phyloP scores from a whole-genome alignment of 2,329 filamentous ascomycete species.

The Arthrocladium fulminans region DNA sequence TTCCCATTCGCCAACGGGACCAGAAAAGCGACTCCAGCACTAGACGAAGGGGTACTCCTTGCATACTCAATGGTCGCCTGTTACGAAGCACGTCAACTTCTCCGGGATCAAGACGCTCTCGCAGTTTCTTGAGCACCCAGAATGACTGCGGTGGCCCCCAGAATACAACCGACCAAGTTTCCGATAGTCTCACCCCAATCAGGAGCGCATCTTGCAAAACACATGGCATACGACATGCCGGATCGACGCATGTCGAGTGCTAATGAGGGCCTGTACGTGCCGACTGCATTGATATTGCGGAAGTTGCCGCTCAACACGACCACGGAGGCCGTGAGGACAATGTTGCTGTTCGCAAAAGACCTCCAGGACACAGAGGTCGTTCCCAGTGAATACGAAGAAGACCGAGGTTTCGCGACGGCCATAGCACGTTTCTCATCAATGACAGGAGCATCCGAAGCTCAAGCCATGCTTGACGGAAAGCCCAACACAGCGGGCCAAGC shows the following conservation, averaged over 20 bases:
- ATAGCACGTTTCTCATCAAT: slow-evolving; percentile 51
- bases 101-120: not conserved
- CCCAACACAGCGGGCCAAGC: slow-evolving; percentile 53
- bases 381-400: slow-evolving; percentile 45
- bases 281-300: slow-evolving; percentile 46
- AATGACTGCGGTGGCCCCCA: slow-evolving; percentile 5
- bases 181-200: not conserved
- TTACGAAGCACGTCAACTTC: not conserved
- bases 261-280: slow-evolving; percentile 16
- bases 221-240: slow-evolving; percentile 3
- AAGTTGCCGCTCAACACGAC: slow-evolving; percentile 52
- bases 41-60: not conserved
- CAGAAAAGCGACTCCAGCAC: no score
- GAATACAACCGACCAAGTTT: not conserved
- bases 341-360: slow-evolving; percentile 58
- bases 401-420: slow-evolving; percentile 48
- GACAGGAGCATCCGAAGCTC: slow-evolving; percentile 51
- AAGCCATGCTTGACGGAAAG: slow-evolving; percentile 52
- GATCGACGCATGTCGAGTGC: slow-evolving; percentile 22
- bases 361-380: slow-evolving; percentile 52
- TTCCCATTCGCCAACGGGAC: no score
- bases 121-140: slow-evolving; percentile 1
- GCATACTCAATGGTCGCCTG: not conserved
- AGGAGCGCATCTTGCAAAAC: not conserved
- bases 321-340: slow-evolving; percentile 50